Conservation (phyloP, 2,329 filamentous ascomycete species). For the Aspergillus sp. region DNA sequence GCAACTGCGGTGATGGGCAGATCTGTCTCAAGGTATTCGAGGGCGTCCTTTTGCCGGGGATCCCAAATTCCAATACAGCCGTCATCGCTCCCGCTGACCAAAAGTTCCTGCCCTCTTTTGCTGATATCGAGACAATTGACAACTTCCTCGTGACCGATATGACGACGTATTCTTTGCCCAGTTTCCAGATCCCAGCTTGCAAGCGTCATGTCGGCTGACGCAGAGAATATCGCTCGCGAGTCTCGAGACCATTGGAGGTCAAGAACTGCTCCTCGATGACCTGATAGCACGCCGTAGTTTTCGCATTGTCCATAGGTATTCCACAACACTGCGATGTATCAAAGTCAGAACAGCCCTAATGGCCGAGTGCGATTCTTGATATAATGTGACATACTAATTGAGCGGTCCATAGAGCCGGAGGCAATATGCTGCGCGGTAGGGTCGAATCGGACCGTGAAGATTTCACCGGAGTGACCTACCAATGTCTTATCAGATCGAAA, state of each 20-base stretch:
- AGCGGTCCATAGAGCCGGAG: constrained; percentile 91
- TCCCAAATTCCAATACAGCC: constrained; percentile 95
- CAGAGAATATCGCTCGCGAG: constrained; percentile 83
- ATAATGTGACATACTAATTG: constrained; percentile 61
- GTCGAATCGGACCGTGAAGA: constrained; percentile 88
- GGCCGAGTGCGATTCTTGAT: background rate
- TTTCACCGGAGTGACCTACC: constrained; percentile 67
- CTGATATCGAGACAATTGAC: constrained; percentile 88
- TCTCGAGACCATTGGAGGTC: constrained; percentile 97
- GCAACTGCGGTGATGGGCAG: constrained; percentile 90
- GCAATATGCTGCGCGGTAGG: constrained; percentile 83
- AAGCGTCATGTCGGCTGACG: constrained; percentile 87
- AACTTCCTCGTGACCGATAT: constrained; percentile 91
- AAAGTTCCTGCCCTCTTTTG: constrained; percentile 80
- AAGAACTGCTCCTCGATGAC: constrained; percentile 85
- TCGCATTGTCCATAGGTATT: constrained; percentile 87
- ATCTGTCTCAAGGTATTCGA: constrained; percentile 83
- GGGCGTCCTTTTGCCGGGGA: constrained; percentile 80
- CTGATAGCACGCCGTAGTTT: constrained; percentile 84
- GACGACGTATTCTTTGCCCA: constrained; percentile 84
- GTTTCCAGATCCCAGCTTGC: constrained; percentile 94
- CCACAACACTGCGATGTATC: constrained; percentile 70
- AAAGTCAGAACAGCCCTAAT: background rate
- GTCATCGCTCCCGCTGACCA: constrained; percentile 90
- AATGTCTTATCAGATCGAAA: constrained; percentile 7